Evolutionary conservation across 2,329 filamentous ascomycete genomes (phyloP).

Genomic region (Verticillium nonalfalfae): DNA sequence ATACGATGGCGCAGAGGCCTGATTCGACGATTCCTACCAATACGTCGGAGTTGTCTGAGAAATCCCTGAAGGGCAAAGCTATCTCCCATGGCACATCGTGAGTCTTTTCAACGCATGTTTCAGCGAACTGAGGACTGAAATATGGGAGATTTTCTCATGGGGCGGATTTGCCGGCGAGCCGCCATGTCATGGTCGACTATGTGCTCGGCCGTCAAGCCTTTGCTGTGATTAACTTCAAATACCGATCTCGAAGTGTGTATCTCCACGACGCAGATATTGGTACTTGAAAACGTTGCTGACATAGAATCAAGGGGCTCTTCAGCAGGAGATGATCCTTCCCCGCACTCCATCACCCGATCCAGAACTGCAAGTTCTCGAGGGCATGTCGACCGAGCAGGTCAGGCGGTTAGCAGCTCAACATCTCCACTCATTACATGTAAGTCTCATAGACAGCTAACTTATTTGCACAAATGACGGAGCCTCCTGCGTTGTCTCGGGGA

Average conservation of each 20-base stretch:
- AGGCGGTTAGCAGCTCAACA: slow-evolving; percentile 8
- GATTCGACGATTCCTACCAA: too few species aligned
- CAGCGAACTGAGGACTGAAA: not conserved
- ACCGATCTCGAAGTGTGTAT: slow-evolving; percentile 14
- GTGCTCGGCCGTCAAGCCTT: slow-evolving; percentile 5
- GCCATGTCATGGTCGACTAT: not conserved
- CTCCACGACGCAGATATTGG: not conserved
- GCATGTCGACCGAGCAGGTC: slow-evolving; percentile 7
- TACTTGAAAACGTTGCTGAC: not conserved
- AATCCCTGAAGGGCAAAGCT: slow-evolving; percentile 12
- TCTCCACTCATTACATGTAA: slow-evolving; percentile 6
- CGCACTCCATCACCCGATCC: slow-evolving; percentile 9
- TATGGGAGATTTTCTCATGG: slow-evolving; percentile 6
- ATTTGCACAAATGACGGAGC: too few species aligned
- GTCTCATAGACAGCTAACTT: not conserved
- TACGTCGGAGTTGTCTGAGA: slow-evolving; percentile 4
- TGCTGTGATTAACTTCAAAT: slow-evolving; percentile 16
- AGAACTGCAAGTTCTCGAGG: not conserved
- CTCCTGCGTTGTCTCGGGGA: too few species aligned
- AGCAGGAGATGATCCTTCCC: slow-evolving; percentile 12
- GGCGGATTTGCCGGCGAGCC: not conserved
- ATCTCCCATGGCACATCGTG: slow-evolving; percentile 14
- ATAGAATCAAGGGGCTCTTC: slow-evolving; percentile 11
- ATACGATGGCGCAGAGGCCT: not conserved
- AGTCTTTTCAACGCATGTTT: not conserved